phyloP scores from a whole-genome alignment of 306 rosid species.

The Urtica urens region DNA sequence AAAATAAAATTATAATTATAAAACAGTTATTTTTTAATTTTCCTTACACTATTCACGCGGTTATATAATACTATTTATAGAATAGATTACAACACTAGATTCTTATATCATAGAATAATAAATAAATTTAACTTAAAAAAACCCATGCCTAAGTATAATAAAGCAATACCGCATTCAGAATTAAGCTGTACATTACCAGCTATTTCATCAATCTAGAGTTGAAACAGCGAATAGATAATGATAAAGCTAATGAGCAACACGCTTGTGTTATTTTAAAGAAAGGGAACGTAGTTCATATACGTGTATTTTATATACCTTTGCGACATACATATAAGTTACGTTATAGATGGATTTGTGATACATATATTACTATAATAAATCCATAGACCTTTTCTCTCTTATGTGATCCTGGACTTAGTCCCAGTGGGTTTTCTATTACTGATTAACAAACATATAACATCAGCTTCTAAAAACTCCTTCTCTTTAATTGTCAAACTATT shows the following conservation, averaged over 20 bases:
- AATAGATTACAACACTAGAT: too few species aligned
- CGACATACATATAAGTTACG: background rate
- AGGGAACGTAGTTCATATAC: background rate
- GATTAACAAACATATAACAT: constrained; percentile 1
- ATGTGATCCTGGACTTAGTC: background rate
- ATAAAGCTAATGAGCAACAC: background rate
- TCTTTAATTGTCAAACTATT: constrained; percentile 1
- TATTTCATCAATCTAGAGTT: too few species aligned
- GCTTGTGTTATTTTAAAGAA: constrained; percentile 1
- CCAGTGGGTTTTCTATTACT: background rate
- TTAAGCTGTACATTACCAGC: too few species aligned
- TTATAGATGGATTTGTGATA: background rate
- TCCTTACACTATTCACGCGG: too few species aligned
- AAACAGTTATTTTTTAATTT: too few species aligned
- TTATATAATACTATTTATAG: too few species aligned
- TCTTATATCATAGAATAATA: too few species aligned
- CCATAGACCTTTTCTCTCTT: background rate
- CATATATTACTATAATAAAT: background rate
- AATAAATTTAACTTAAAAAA: too few species aligned
- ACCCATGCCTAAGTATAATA: too few species aligned
- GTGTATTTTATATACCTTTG: background rate
- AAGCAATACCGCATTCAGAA: too few species aligned
- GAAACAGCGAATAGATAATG: too few species aligned
- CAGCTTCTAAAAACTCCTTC: background rate
- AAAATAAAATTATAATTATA: too few species aligned